These are phyloP conservation scores for Coemansia sp. DNA, from an alignment of 192 early-diverging fungal genomes.

Conservation along the genomic window DNA sequence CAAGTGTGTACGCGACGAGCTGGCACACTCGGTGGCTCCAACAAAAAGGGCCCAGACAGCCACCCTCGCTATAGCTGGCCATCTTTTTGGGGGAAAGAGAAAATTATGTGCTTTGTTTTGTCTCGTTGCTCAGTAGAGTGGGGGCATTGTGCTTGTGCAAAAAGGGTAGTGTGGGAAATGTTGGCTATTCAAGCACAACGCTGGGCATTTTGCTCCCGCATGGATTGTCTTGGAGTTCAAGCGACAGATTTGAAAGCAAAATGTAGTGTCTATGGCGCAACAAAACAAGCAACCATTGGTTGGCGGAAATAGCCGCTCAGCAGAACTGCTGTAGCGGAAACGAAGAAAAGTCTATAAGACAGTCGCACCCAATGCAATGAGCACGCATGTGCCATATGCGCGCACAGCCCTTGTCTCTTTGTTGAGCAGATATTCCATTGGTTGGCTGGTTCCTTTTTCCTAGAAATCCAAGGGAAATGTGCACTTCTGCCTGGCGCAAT, in stretches of 20 bases:
- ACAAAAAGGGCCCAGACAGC: not conserved
- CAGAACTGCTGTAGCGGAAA: not conserved
- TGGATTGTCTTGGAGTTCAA: not conserved
- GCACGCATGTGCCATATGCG: conserved; percentile 1
- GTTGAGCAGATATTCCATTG: not conserved
- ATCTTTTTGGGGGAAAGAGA: not conserved
- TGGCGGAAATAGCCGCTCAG: not conserved
- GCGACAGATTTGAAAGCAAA: not conserved
- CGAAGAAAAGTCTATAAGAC: not conserved
- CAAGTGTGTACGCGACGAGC: not conserved
- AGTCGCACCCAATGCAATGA: not conserved
- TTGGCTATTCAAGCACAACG: not conserved
- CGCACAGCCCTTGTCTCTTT: not conserved
- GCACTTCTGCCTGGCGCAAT: not conserved
- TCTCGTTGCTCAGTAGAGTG: not conserved
- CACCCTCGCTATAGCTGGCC: not conserved
- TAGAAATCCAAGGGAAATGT: not conserved
- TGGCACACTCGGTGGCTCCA: not conserved
- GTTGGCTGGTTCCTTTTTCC: not conserved
- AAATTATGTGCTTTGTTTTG: not conserved
- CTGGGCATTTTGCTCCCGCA: not conserved
- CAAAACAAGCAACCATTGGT: not conserved
- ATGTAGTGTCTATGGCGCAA: not conserved
- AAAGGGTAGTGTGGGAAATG: not conserved
- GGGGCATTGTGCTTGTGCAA: not conserved